phyloP scores from a whole-genome alignment of 2,329 filamentous ascomycete genomes.

The Rhinocladiella similis region DNA sequence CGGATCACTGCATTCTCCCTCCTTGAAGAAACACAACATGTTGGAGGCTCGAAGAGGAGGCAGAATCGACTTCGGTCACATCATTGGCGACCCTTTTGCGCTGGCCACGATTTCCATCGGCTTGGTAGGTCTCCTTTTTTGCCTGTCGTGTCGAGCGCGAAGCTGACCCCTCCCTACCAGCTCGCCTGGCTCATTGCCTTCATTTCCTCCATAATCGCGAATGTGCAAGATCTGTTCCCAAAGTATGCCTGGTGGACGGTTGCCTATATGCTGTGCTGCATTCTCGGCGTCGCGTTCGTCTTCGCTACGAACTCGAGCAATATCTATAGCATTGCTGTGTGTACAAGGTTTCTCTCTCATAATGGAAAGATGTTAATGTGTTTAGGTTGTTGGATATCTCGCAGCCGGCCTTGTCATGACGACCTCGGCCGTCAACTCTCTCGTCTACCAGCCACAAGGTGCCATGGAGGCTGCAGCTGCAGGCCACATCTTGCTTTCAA shows the following conservation, averaged over 20 bases:
- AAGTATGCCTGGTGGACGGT: slow-evolving; percentile 92
- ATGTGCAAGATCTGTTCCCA: slow-evolving; percentile 64
- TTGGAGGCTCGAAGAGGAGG: slow-evolving; percentile 27
- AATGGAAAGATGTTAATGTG: slow-evolving; percentile 30
- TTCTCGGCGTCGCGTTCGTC: slow-evolving; percentile 76
- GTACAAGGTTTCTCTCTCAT: slow-evolving; percentile 29
- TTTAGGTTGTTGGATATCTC: slow-evolving; percentile 77
- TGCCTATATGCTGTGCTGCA: slow-evolving; percentile 81
- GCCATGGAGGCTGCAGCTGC: slow-evolving; percentile 84
- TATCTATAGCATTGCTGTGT: slow-evolving; percentile 84
- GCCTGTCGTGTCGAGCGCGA: background rate
- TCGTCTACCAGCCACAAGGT: slow-evolving; percentile 74
- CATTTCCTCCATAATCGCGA: slow-evolving; percentile 76
- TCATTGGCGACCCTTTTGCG: slow-evolving; percentile 94
- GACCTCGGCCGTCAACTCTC: slow-evolving; percentile 79
- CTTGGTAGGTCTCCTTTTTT: slow-evolving; percentile 62
- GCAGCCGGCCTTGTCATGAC: slow-evolving; percentile 80
- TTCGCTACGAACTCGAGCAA: slow-evolving; percentile 81
- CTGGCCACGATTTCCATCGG: slow-evolving; percentile 91
- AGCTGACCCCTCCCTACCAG: slow-evolving; percentile 59
- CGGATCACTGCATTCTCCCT: slow-evolving; percentile 71
- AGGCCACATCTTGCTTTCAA: slow-evolving; percentile 89
- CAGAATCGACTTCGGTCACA: slow-evolving; percentile 75
- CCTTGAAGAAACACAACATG: slow-evolving; percentile 63
- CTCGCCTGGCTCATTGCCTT: slow-evolving; percentile 95